Evolutionary conservation across 768 basidiomycete species (phyloP).

Genomic region (Naematelia encephala): DNA sequence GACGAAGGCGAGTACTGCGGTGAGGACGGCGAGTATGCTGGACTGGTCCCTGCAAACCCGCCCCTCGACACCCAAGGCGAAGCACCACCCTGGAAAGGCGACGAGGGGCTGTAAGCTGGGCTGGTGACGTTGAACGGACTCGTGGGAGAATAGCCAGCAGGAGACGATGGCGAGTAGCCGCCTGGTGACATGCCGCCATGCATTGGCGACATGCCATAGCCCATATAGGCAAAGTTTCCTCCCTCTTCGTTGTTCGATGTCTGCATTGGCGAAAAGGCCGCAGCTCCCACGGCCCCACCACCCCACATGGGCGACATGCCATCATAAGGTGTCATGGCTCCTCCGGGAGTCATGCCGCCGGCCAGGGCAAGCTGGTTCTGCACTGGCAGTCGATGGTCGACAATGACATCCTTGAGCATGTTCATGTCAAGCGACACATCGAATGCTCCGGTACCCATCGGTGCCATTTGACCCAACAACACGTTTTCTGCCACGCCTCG

Average conservation of each 20-base stretch:
- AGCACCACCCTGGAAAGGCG: conserved; percentile 72
- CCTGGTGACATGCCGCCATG: conserved; percentile 57
- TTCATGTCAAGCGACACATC: conserved; percentile 95
- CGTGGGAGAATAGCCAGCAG: conserved; percentile 63
- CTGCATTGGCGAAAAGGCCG: conserved; percentile 92
- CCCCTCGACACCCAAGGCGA: conserved; percentile 81
- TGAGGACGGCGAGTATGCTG: conserved; percentile 46
- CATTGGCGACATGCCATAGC: conserved; percentile 80
- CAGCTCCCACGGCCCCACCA: conserved; percentile 79
- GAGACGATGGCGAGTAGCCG: conserved; percentile 46
- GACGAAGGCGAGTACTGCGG: conserved; percentile 48
- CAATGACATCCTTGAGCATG: conserved; percentile 97
- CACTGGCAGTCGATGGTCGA: conserved; percentile 75
- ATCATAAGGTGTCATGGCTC: conserved; percentile 87
- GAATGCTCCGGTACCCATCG: conserved; percentile 96
- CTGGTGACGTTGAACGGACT: conserved; percentile 56
- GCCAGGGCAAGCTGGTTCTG: conserved; percentile 46
- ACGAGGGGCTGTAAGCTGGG: conserved; percentile 79
- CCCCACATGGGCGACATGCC: conserved; percentile 78
- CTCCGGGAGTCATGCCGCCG: conserved; percentile 52
- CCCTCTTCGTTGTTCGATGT: conserved; percentile 80
- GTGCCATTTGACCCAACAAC: conserved; percentile 98
- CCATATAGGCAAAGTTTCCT: conserved; percentile 65
- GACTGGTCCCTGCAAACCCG: conserved; percentile 53
- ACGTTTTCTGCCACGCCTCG: conserved; percentile 99